Conservation (phyloP, 208 protist species). For the Borovskyia barvae region DNA sequence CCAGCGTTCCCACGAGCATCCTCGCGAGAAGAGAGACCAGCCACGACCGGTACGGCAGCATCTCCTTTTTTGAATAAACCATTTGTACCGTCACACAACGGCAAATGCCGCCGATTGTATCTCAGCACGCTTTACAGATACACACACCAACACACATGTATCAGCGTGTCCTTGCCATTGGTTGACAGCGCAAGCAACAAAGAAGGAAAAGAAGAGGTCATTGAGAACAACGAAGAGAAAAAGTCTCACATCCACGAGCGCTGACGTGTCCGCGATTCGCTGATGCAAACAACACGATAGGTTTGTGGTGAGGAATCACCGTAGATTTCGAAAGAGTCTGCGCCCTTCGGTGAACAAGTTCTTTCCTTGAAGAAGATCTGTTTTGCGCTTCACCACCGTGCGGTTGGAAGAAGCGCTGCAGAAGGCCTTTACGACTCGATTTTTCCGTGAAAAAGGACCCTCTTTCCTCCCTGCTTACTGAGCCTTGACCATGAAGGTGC, state of each 20-base stretch:
- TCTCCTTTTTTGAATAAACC: neutral
- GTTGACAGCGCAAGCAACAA: neutral
- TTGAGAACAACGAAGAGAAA: neutral
- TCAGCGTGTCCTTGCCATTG: too few species aligned
- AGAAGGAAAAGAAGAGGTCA: neutral
- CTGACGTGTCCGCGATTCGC: too few species aligned
- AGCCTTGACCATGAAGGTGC: neutral
- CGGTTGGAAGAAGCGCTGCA: too few species aligned
- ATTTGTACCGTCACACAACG: neutral
- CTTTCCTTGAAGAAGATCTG: too few species aligned
- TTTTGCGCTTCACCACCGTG: too few species aligned
- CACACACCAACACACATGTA: too few species aligned
- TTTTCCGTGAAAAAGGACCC: neutral
- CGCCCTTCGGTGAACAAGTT: too few species aligned
- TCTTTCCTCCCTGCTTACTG: neutral
- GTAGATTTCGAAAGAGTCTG: too few species aligned
- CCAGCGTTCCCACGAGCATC: neutral
- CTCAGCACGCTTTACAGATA: neutral
- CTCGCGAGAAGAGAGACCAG: too few species aligned
- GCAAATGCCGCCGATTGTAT: neutral
- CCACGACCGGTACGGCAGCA: neutral
- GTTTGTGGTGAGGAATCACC: too few species aligned
- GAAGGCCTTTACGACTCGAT: too few species aligned
- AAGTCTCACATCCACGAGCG: neutral
- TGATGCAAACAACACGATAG: too few species aligned